phyloP scores from a whole-genome alignment of 768 basidiomycete genomes.

The Bullera alba region DNA sequence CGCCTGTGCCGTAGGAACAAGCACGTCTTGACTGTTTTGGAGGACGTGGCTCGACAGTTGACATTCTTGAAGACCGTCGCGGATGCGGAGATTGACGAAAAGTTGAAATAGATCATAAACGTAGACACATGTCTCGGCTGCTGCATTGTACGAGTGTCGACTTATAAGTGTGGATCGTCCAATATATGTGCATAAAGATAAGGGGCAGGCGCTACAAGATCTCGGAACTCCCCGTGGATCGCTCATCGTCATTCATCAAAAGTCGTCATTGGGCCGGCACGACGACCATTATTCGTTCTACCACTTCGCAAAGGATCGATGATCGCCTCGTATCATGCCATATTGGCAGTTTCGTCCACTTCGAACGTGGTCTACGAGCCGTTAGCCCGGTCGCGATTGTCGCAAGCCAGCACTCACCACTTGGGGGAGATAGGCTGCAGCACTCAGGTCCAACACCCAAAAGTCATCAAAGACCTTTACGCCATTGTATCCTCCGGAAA shows the following conservation, averaged over 20 bases:
- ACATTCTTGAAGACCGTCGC: constrained; percentile 76
- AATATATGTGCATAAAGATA: too few relatives aligned
- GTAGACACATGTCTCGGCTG: too few relatives aligned
- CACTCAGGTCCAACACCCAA: constrained; percentile 74
- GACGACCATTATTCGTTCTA: too few relatives aligned
- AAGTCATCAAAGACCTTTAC: constrained; percentile 69
- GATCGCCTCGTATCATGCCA: too few relatives aligned
- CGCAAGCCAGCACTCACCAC: constrained; percentile 54
- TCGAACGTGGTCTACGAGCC: not conserved
- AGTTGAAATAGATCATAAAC: constrained; percentile 12
- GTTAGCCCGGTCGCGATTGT: not conserved
- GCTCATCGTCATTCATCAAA: too few relatives aligned
- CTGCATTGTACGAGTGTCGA: too few relatives aligned
- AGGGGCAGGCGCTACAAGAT: too few relatives aligned
- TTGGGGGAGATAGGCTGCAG: constrained; percentile 80
- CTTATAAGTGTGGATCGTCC: too few relatives aligned
- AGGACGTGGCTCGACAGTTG: constrained; percentile 79
- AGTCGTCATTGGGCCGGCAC: too few relatives aligned
- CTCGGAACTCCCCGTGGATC: too few relatives aligned
- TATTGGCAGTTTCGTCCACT: not conserved
- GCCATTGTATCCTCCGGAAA: constrained; percentile 71
- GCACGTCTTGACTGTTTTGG: constrained; percentile 74
- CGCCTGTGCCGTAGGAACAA: constrained; percentile 50
- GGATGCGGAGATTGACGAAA: constrained; percentile 53
- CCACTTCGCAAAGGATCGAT: too few relatives aligned